Evolutionary conservation across 2,329 filamentous ascomycete genomes (phyloP), one percentile per base, ranked within the genome.

Genomic region (Didymella pinodella): DNA sequence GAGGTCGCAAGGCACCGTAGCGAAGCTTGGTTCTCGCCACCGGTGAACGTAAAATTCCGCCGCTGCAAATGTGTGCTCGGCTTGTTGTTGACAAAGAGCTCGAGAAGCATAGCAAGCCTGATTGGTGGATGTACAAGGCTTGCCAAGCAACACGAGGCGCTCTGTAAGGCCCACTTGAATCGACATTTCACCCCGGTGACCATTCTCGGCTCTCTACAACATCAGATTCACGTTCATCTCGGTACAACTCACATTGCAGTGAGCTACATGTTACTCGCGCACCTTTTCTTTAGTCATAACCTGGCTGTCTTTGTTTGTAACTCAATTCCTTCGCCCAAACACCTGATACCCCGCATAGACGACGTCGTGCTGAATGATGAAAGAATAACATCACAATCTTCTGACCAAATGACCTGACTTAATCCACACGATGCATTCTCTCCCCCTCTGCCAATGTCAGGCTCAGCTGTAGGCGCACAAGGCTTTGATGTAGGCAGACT

Each of bases 401-500:
- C 12, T 25, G 18, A 14, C 4, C 20, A 7, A 38, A 10, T 3
- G 20, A 6, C n/a, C 10, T 22, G 1, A 43, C 22, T 12, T 16
- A 7, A 7, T 26, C 14, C 40, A 7, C 1, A 7, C 22, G 10
- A 8, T 22, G 40, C 18, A 16, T 16, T 26, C 10, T 18, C 40
- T 3, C 22, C 1, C 20, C 10, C 16, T 18, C 25, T 20, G 18
- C 18, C 2, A 12, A 36, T 36, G 31, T 18, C 7, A 31, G 16
- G 26, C 44, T 45, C 7, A n/a, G 2, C 11, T 26, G 1, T 26
- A 20, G 22, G 25, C 44, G 20, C 43, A 40, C 36, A 26, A 54
- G 49, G 49, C 55, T 44, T 32, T 49, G 12, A 46, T 18, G 38
- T n/a, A 59, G 50, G 56, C 56, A 59, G 56, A 59, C 26, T 54